A percentile compares a stretch with the other conserved stretches of the same genome.
These are phyloP conservation scores for Pyrenula aspistea DNA, from an alignment of 495 filamentous ascomycete species.

Conservation along the genomic window DNA sequence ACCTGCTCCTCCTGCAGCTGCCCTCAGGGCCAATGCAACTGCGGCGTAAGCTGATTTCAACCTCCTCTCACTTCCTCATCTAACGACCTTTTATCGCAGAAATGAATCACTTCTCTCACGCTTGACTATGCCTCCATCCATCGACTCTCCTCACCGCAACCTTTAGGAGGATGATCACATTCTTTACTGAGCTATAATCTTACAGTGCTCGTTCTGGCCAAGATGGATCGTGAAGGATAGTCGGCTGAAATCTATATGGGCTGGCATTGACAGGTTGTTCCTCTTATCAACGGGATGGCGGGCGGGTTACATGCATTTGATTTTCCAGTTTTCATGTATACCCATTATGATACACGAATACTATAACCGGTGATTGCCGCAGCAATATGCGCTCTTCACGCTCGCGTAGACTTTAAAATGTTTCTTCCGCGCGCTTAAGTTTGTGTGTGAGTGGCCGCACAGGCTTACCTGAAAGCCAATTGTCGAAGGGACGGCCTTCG, in stretches of 20 bases:
- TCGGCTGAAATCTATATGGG: neutral
- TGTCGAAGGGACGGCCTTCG: too few relatives aligned
- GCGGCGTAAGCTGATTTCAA: conserved; percentile 18
- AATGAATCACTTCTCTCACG: neutral
- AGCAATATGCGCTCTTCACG: too few relatives aligned
- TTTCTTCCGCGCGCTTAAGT: too few relatives aligned
- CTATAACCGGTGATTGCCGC: too few relatives aligned
- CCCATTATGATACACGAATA: too few relatives aligned
- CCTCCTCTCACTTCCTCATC: conserved; percentile 1
- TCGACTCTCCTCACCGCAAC: neutral
- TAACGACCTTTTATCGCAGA: neutral
- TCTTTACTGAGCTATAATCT: neutral
- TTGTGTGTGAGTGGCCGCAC: too few relatives aligned
- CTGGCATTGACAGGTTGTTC: too few relatives aligned
- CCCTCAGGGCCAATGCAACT: conserved; percentile 28
- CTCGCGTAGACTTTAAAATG: too few relatives aligned
- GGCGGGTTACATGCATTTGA: neutral
- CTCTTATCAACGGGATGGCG: neutral
- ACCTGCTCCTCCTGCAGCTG: conserved; percentile 32
- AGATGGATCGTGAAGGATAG: neutral
- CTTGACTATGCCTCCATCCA: neutral
- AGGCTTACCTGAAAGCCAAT: too few relatives aligned
- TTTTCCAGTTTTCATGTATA: neutral
- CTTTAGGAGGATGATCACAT: neutral
- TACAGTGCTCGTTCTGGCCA: neutral